These are phyloP conservation scores for Kwoniella dendrophila DNA, from an alignment of 768 basidiomycete species.

Conservation along the genomic window DNA sequence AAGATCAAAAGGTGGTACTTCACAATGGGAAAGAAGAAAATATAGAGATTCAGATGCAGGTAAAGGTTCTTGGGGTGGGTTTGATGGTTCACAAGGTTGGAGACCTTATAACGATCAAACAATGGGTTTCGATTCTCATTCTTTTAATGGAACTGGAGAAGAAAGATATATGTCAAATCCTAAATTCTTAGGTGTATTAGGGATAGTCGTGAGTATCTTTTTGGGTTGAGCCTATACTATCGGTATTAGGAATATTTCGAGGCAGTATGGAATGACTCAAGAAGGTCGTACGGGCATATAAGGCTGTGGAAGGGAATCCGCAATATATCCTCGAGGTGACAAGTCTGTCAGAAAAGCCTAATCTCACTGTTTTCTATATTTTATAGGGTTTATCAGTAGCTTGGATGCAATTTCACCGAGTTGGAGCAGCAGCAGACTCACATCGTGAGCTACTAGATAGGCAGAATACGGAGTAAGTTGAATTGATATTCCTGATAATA, in stretches of 20 bases:
- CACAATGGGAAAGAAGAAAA: constrained; percentile 26
- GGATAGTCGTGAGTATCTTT: constrained; percentile 33
- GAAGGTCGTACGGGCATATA: too few species aligned
- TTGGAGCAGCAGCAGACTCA: constrained; percentile 30
- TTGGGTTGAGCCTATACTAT: constrained; percentile 5
- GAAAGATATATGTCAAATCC: constrained; percentile 50
- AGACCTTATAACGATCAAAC: constrained; percentile 17
- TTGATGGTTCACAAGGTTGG: constrained; percentile 28
- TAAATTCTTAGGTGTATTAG: constrained; percentile 40
- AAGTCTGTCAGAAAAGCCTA: constrained; percentile 13
- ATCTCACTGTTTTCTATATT: constrained; percentile 2
- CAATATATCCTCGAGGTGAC: too few species aligned
- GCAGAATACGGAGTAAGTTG: constrained; percentile 44
- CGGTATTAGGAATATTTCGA: background rate
- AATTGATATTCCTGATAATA: background rate
- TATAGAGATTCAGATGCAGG: constrained; percentile 35
- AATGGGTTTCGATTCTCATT: constrained; percentile 26
- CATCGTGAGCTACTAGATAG: constrained; percentile 36
- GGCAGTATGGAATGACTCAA: too few species aligned
- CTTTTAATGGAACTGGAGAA: constrained; percentile 33
- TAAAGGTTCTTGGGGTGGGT: constrained; percentile 27
- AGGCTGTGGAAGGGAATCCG: too few species aligned
- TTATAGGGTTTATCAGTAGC: constrained; percentile 35
- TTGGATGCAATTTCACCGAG: constrained; percentile 50
- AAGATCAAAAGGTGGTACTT: constrained; percentile 34